These are phyloP conservation scores for Cladosporium sp. DNA, from an alignment of 2,329 filamentous ascomycete species.

Conservation along the genomic window DNA sequence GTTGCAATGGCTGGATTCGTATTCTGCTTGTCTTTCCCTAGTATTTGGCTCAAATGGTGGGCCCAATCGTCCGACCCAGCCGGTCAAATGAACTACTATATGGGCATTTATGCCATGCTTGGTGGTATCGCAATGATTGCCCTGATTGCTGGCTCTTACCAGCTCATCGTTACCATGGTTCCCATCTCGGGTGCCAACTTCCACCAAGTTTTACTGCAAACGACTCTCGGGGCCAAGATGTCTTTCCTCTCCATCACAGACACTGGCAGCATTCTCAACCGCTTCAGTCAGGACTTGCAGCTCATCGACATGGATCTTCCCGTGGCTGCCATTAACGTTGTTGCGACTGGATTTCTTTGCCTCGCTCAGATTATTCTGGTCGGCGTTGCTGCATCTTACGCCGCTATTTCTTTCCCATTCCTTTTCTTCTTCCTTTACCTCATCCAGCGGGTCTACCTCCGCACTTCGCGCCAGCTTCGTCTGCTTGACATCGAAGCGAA, in stretches of 20 bases:
- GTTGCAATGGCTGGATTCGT: slow-evolving; percentile 11
- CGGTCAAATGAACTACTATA: slow-evolving; percentile 3
- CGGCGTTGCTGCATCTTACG: slow-evolving; percentile 22
- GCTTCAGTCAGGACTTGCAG: slow-evolving; percentile 44
- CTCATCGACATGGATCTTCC: slow-evolving; percentile 41
- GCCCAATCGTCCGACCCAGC: slow-evolving; percentile 22
- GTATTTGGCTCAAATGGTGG: slow-evolving; percentile 48
- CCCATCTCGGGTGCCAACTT: slow-evolving; percentile 48
- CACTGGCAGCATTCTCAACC: slow-evolving; percentile 29
- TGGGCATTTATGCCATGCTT: slow-evolving; percentile 19
- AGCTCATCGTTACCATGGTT: slow-evolving; percentile 51
- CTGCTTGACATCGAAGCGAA: slow-evolving; percentile 51
- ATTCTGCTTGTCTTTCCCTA: slow-evolving; percentile 32
- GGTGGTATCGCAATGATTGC: slow-evolving; percentile 28
- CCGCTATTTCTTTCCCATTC: slow-evolving; percentile 37
- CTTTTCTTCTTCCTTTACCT: slow-evolving; percentile 30
- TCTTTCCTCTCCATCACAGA: slow-evolving; percentile 42
- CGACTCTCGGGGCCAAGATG: slow-evolving; percentile 10
- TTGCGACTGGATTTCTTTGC: slow-evolving; percentile 10
- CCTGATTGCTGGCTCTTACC: slow-evolving; percentile 32
- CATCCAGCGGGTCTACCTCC: slow-evolving; percentile 44
- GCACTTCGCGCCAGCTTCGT: slow-evolving; percentile 46
- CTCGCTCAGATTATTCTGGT: slow-evolving; percentile 10
- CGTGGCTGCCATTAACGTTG: slow-evolving; percentile 12
- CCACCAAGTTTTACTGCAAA: slow-evolving; percentile 31